Evolutionary conservation across 2,329 filamentous ascomycete genomes (phyloP), one percentile per base, ranked within the genome.

Genomic region (Venturia carpophila): DNA sequence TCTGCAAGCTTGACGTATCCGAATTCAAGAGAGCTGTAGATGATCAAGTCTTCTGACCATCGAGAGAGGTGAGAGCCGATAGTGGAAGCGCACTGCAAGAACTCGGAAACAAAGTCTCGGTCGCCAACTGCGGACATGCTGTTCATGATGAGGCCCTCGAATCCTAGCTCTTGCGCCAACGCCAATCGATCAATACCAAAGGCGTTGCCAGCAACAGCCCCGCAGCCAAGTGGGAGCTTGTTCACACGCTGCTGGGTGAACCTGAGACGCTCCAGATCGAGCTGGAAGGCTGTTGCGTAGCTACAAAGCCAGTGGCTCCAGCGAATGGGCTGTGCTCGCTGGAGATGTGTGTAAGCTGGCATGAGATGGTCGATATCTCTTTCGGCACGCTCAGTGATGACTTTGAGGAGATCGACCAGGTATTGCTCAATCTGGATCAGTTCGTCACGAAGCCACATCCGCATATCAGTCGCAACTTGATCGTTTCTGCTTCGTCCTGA

Each of bases 401-500:
- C 88, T 71, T 84, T 80, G 49, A 96, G 79, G 69, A 96, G 83
- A 64, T 84, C 82, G 55, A 85, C 80, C 5, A 96, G 81, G 70
- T 87, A 85, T 43, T 70, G 75, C 70, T 95, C 90, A 63, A 96
- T 84, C 68, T 81, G 80, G 65, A 82, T 82, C 66, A 96, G 79
- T 78, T 89, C 83, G 68, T 92, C 87, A 55, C 91, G 83, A 68
- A 96, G 78, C 91, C 91, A 97, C 75, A 96, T 80, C 67, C 91
- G 87, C 89, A 96, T 93, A 72, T 96, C 91, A 27, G 88, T 92
- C 60, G 87, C 91, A 65, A 96, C 86, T 78, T 96, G 92, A 77
- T 97, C 92, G 73, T 96, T 96, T 70, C 92, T 84, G 75, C 88
- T 92, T 63, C 92, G 87, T 55, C 80, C 80, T 58, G 15, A 27